These are phyloP conservation scores for Trichoderma reesei DNA, from an alignment of 495 filamentous ascomycete species.

Conservation along the genomic window DNA sequence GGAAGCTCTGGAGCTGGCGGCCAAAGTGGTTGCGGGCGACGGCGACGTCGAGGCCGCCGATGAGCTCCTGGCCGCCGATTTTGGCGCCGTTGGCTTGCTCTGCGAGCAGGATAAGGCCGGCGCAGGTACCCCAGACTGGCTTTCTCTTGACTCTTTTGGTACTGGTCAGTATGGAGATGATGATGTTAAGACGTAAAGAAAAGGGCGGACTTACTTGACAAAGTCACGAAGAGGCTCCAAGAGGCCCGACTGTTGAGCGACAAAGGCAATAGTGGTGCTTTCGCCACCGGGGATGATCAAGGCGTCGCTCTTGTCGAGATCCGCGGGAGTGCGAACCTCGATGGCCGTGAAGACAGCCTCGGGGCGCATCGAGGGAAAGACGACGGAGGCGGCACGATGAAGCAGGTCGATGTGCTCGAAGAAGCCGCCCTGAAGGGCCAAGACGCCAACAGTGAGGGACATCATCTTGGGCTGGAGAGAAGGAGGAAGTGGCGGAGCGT, in stretches of 20 bases:
- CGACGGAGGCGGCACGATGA: constrained; percentile 46
- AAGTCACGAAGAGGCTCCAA: constrained; percentile 82
- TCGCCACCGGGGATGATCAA: constrained; percentile 91
- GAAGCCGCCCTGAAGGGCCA: constrained; percentile 92
- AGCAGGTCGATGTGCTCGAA: constrained; percentile 77
- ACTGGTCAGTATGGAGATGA: constrained; percentile 13
- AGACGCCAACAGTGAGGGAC: constrained; percentile 61
- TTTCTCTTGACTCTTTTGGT: constrained; percentile 49
- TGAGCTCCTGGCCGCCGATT: constrained; percentile 83
- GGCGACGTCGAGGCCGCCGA: constrained; percentile 83
- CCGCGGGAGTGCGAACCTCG: constrained; percentile 66
- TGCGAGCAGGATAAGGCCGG: constrained; percentile 83
- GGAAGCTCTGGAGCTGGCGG: constrained; percentile 87
- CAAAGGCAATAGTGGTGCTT: constrained; percentile 85
- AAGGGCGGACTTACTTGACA: constrained; percentile 62
- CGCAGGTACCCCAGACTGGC: constrained; percentile 94
- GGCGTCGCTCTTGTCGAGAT: constrained; percentile 67
- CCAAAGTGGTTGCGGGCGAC: constrained; percentile 97
- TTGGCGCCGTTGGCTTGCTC: constrained; percentile 84
- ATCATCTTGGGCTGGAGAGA: neutral
- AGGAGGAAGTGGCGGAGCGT: neutral
- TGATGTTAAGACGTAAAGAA: constrained; percentile 1
- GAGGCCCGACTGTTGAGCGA: constrained; percentile 68
- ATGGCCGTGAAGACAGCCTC: constrained; percentile 43
- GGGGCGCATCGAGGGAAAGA: constrained; percentile 10